Percentiles rank a stretch among this genome's conserved stretches.
phyloP scores from a whole-genome alignment of 805 yeast species.

The Ogataea siamensis region DNA sequence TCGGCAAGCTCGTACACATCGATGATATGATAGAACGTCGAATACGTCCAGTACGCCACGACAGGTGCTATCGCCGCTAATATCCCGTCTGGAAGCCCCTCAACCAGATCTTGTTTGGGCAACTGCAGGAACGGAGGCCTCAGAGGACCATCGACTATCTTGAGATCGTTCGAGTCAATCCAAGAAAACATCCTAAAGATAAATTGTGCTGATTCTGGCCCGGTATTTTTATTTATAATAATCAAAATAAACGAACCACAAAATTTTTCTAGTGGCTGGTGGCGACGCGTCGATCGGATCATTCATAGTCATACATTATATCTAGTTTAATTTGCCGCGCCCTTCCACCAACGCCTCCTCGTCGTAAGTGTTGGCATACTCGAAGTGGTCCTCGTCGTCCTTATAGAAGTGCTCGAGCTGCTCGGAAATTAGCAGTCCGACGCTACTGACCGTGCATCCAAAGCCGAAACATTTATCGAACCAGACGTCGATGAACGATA shows the following conservation, averaged over 20 bases:
- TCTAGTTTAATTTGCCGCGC: constrained; percentile 14
- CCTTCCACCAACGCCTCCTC: constrained; percentile 29
- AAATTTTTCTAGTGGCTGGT: neutral
- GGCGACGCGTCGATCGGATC: constrained; percentile 11
- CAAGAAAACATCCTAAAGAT: constrained; percentile 3
- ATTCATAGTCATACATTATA: neutral
- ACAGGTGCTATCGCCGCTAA: constrained; percentile 75
- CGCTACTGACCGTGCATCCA: constrained; percentile 37
- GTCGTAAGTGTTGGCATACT: constrained; percentile 24
- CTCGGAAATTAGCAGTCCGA: constrained; percentile 28
- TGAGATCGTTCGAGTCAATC: constrained; percentile 25
- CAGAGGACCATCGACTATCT: constrained; percentile 14
- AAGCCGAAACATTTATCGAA: constrained; percentile 51
- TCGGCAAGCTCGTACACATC: constrained; percentile 78
- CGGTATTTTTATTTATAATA: neutral
- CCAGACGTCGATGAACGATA: constrained; percentile 46
- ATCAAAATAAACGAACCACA: constrained; percentile 3
- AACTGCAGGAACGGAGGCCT: constrained; percentile 31
- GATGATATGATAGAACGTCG: constrained; percentile 68
- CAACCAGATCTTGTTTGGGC: constrained; percentile 44
- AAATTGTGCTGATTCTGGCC: constrained; percentile 8
- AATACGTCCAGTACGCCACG: constrained; percentile 78
- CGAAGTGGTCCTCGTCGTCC: constrained; percentile 24
- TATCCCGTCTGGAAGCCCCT: constrained; percentile 68
- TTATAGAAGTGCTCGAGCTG: constrained; percentile 24